Base-by-base conservation (phyloP, 2,329 filamentous ascomycete species). In the Phialocephala subalpina region DNA sequence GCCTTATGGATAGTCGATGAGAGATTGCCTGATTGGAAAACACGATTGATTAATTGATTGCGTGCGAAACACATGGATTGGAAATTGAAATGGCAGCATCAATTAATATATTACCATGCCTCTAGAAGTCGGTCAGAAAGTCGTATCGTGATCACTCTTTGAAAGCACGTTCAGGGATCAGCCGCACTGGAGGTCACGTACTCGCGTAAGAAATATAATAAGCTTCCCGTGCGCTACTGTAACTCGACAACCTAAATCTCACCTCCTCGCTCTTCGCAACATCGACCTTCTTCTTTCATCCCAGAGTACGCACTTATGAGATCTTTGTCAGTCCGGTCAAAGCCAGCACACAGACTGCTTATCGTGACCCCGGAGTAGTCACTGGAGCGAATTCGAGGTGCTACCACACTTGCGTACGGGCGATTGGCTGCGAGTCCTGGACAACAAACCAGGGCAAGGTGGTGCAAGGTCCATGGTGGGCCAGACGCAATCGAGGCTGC, bases 221-320 rank as follows among this genome's bases (percentile, higher is more conserved):
- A 11, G 18, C 12, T 12, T 4, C 12, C 11, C 49, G 49, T 22
- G 6, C 49, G 27, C 49, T 33, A n/a, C n/a, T n/a, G n/a, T n/a
- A 29, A 18, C 3, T n/a, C 14, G 22, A 27, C 49, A 18, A 53
- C 9, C 25, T 53, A 29, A 16, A 29, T 53, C 49, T n/a, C 22
- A 5, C 5, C 5, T 53, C 25, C 49, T 53, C 27, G n/a, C n/a
- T n/a, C 25, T 27, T 53, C 25, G 49, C 49, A 29, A 53, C 25
- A 53, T 42, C 49, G 27, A 53, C 49, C 49, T 53, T 53, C 49
- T 53, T n/a, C 49, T 53, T 53, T 53, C 49, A 53, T 53, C 22
- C 5, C 11, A 16, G 18, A 22, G 14, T 25, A 18, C 25, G 16
- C 45, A 20, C 45, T 53, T 53, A 53, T 53, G 27, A 27, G 49